These are phyloP conservation scores for Catunica adiposa DNA, from an alignment of 2,329 filamentous ascomycete genomes.

Conservation along the genomic window DNA sequence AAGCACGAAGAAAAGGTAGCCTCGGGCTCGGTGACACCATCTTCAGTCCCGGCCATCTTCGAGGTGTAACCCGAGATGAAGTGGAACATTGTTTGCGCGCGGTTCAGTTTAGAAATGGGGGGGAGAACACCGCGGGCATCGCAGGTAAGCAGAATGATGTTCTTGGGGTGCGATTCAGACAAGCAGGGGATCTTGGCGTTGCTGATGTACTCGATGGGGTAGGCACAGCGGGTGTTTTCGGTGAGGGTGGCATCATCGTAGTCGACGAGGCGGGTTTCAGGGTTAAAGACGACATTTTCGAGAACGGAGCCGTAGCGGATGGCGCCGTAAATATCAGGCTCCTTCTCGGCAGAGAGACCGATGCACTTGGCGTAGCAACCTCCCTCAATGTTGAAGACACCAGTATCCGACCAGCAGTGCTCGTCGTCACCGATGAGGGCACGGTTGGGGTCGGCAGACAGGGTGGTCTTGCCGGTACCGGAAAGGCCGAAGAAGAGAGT, in stretches of 20 bases:
- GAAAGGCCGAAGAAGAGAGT: conserved; percentile 99
- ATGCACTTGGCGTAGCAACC: conserved; percentile 99
- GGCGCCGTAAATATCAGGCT: conserved; percentile 91
- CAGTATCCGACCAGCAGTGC: conserved; percentile 96
- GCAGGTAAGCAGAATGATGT: conserved; percentile 97
- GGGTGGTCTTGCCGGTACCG: conserved; percentile 94
- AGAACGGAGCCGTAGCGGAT: conserved; percentile 95
- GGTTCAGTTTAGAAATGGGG: conserved; percentile 91
- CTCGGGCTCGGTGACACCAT: conserved; percentile 90
- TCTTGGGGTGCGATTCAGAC: conserved; percentile 71
- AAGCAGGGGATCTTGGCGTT: conserved; percentile 98
- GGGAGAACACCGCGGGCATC: conserved; percentile 94
- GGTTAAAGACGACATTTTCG: conserved; percentile 97
- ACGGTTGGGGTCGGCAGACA: conserved; percentile 93
- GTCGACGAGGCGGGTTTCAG: conserved; percentile 73
- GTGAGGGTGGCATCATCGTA: conserved; percentile 91
- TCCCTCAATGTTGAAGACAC: conserved; percentile 99
- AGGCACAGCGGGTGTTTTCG: conserved; percentile 93
- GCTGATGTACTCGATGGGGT: conserved; percentile 96
- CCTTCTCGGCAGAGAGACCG: conserved; percentile 93
- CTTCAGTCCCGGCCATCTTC: conserved; percentile 99
- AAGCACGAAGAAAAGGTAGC: conserved; percentile 99
- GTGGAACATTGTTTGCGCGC: conserved; percentile 98
- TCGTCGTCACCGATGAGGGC: conserved; percentile 95
- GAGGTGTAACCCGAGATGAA: conserved; percentile 99